phyloP scores from a whole-genome alignment of 1,139 yeast species.

The Zygotorulaspora mrakii region DNA sequence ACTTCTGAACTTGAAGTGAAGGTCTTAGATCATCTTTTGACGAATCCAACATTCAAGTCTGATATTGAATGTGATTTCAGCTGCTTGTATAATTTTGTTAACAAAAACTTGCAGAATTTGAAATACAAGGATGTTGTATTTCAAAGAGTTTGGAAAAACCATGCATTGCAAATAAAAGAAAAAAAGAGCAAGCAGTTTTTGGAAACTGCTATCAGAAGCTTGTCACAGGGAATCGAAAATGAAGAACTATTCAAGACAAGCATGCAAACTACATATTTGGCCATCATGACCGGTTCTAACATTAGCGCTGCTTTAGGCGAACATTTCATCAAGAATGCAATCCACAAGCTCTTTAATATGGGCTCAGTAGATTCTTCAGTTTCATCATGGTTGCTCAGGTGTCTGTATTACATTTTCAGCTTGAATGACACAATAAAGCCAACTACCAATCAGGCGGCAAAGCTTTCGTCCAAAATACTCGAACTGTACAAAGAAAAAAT shows the following conservation, averaged over 20 bases:
- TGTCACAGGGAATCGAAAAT: conserved; percentile 7
- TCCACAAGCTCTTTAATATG: not conserved
- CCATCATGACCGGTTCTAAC: conserved; percentile 6
- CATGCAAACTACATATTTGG: conserved; percentile 20
- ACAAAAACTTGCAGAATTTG: conserved; percentile 6
- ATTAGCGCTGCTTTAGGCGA: conserved; percentile 4
- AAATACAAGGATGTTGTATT: conserved; percentile 18
- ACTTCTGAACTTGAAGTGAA: conserved; percentile 14
- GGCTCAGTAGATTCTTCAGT: conserved; percentile 4
- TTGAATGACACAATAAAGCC: conserved; percentile 2
- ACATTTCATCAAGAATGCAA: conserved; percentile 6
- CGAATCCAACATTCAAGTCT: conserved; percentile 51
- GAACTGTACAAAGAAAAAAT: not conserved
- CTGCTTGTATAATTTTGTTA: conserved; percentile 25
- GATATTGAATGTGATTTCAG: conserved; percentile 45
- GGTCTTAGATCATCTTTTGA: conserved; percentile 40
- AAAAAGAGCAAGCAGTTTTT: conserved; percentile 16
- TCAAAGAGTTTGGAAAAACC: conserved; percentile 29
- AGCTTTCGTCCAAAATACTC: conserved; percentile 4
- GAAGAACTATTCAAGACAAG: conserved; percentile 9
- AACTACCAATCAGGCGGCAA: not conserved
- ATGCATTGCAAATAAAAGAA: conserved; percentile 29
- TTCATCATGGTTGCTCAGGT: conserved; percentile 21
- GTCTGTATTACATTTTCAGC: conserved; percentile 15
- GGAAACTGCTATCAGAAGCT: conserved; percentile 2